Evolutionary conservation across 1,139 yeast species (phyloP), one percentile per base, ranked within the genome.

Genomic region (Zygotorulaspora mrakii): DNA sequence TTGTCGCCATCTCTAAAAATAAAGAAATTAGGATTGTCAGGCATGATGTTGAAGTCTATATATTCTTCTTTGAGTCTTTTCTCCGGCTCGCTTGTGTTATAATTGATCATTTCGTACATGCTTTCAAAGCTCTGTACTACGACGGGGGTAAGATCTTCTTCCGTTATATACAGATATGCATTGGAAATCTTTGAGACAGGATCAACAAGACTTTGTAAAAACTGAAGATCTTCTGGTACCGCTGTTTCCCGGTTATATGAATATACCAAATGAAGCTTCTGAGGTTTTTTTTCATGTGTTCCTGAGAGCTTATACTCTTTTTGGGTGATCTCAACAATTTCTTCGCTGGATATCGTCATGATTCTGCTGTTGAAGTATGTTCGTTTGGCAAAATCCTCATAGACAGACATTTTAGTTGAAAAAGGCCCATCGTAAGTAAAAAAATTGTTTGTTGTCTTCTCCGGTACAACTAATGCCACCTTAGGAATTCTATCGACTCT

Each of bases 11-110:
- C 82, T 50, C 76, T 79, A 54, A 80, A 73, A 16, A 80, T 66
- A 26, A 77, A 61, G 16, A 82, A 52, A 11, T 84, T 77, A 2
- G 91, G 94, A 35, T 68, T 67, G 5, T 80, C 67, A 0, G 87
- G 70, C 28, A 77, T 57, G 1, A 82, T 68, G 14, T 76, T 73
- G 14, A 82, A 68, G 17, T 70, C 59, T 44, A 68, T 70, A 64
- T 73, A 57, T 16, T 71, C 71, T 41, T 69, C 68, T 52, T 75
- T 67, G 45, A 67, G 70, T 33, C 51, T 54, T 27, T 62, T 59
- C 14, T 53, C 49, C 2, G 64, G 54, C 26, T 57, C 65, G 4
- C 54, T 51, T 3, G 58, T 55, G 49, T 73, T 70, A 40, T 72
- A 67, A 39, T 72, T 70, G 26, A 78, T 62, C 37, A 57, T 64